Percentiles rank a stretch among this genome's conserved stretches.
Conservation (phyloP, 768 basidiomycete genomes). For the Lentinula lateritia region DNA sequence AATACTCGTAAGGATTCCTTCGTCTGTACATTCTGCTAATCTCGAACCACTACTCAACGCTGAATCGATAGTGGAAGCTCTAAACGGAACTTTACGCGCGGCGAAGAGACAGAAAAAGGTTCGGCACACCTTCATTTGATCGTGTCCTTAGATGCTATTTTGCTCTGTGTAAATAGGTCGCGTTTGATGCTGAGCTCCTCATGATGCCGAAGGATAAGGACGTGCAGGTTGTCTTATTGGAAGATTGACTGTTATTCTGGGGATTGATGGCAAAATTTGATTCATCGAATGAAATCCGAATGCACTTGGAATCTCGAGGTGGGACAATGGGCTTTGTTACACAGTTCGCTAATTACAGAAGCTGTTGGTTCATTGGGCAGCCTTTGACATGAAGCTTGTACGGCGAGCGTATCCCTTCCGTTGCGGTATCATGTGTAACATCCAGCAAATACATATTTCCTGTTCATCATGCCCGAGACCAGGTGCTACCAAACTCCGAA, state of each 20-base stretch:
- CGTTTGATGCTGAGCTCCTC: slow-evolving; percentile 39
- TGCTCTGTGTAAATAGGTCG: slow-evolving; percentile 22
- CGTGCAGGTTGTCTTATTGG: slow-evolving; percentile 36
- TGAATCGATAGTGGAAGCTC: slow-evolving; percentile 34
- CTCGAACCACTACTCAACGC: not conserved
- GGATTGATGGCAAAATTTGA: too few species aligned
- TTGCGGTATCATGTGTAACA: too few species aligned
- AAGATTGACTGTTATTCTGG: slow-evolving; percentile 9
- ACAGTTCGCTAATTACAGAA: too few species aligned
- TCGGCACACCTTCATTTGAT: not conserved
- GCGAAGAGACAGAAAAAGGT: slow-evolving; percentile 45
- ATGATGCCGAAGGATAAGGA: slow-evolving; percentile 49
- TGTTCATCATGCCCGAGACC: slow-evolving; percentile 52
- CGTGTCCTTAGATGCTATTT: too few species aligned
- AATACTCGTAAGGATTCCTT: slow-evolving; percentile 31
- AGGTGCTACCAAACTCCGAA: slow-evolving; percentile 59
- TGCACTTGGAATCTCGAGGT: too few species aligned
- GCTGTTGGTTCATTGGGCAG: too few species aligned
- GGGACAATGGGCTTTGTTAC: too few species aligned
- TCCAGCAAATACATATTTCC: too few species aligned
- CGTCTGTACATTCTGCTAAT: not conserved
- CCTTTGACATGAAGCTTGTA: too few species aligned
- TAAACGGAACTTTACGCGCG: slow-evolving; percentile 42
- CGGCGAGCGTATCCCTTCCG: too few species aligned
- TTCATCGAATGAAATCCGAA: too few species aligned